Conservation (phyloP, 176 grass and related monocot species). For the Eragrostis nindensis region DNA sequence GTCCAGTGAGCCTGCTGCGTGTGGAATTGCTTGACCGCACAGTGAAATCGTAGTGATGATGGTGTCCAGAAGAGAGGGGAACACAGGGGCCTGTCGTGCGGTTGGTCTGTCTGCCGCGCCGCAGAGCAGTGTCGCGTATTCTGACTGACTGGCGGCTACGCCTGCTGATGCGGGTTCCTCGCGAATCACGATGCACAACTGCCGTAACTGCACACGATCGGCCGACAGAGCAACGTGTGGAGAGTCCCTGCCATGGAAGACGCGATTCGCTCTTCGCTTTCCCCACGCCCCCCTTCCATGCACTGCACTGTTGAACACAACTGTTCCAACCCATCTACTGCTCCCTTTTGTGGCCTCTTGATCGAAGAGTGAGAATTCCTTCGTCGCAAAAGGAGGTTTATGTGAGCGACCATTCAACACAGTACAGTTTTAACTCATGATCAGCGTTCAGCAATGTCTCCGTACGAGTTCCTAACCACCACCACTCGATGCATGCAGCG, state of each 20-base stretch:
- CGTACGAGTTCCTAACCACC: neutral
- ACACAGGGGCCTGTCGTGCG: neutral
- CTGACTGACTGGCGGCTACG: neutral
- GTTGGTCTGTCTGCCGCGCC: slow-evolving; percentile 1
- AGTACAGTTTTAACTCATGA: neutral
- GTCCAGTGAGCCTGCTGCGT: no score
- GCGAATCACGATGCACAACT: neutral
- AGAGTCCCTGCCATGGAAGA: neutral
- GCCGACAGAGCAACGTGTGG: slow-evolving; percentile 39
- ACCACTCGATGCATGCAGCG: neutral
- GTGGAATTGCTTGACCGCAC: neutral
- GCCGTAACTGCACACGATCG: neutral
- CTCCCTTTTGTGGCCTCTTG: no score
- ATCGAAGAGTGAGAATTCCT: no score
- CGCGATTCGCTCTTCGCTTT: no score
- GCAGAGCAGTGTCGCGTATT: neutral
- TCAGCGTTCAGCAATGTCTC: neutral
- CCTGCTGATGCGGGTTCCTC: neutral
- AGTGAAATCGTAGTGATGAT: neutral
- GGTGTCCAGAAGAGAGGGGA: neutral
- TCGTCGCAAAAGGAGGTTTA: neutral
- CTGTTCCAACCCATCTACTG: neutral
- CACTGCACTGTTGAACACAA: slow-evolving; percentile 21
- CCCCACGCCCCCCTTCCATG: slow-evolving; percentile 6
- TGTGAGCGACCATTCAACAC: neutral